Conservation (phyloP, 768 basidiomycete genomes). For the Kwoniella dejecticola region DNA sequence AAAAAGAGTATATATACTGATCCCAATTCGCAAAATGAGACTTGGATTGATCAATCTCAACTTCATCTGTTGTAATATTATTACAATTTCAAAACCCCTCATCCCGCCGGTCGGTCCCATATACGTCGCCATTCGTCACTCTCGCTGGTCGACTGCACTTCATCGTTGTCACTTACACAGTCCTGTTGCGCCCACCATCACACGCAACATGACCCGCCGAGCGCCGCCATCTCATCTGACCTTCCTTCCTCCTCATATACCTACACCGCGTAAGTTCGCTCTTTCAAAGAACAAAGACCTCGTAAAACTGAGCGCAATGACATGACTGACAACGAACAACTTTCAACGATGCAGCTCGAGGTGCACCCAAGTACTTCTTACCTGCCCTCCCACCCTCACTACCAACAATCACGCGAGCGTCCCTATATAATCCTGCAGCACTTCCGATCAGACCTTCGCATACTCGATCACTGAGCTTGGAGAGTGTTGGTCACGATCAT, state of each 20-base stretch:
- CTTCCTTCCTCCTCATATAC: conserved; percentile 7
- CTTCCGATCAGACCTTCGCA: too few relatives aligned
- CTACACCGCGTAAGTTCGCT: conserved; percentile 8
- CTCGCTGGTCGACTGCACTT: background rate
- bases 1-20: too few relatives aligned
- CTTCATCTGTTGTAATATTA: too few relatives aligned
- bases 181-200: background rate
- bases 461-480: too few relatives aligned
- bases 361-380: conserved; percentile 4
- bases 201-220: conserved; percentile 3
- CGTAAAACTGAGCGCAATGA: too few relatives aligned
- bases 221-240: conserved; percentile 6
- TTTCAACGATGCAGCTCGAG: background rate
- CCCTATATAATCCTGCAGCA: background rate
- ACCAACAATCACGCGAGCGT: background rate
- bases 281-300: background rate
- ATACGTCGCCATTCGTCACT: too few relatives aligned
- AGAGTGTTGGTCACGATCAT: too few relatives aligned
- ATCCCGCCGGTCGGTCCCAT: too few relatives aligned
- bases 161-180: background rate
- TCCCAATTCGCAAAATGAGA: too few relatives aligned
- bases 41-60: too few relatives aligned
- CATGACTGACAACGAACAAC: background rate
- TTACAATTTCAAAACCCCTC: too few relatives aligned
- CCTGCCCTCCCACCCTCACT: background rate